Conservation (phyloP, 805 yeast species). For the Myxozyma sirexii region DNA sequence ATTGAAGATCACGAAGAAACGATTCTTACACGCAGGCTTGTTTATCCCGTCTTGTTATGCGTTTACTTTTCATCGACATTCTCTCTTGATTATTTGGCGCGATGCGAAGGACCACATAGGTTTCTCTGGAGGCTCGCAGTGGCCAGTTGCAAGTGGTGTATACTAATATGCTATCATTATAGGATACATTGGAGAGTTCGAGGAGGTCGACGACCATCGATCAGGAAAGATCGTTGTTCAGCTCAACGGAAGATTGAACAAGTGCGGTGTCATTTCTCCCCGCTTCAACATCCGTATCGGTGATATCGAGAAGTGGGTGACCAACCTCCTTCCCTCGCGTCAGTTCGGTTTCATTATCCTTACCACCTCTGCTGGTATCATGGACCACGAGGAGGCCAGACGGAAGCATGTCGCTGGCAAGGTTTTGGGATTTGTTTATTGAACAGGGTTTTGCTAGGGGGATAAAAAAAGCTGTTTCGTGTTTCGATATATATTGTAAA, state of each 20-base stretch:
- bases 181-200: conserved; percentile 95
- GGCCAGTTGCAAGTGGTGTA: not conserved
- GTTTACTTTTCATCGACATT: conserved; percentile 45
- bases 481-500: conserved; percentile 14
- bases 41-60: conserved; percentile 24
- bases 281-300: conserved; percentile 95
- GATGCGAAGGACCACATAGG: too few species aligned
- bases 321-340: conserved; percentile 97
- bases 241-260: conserved; percentile 97
- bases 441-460: conserved; percentile 38
- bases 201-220: conserved; percentile 98
- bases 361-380: conserved; percentile 98
- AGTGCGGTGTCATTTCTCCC: conserved; percentile 98
- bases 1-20: conserved; percentile 45
- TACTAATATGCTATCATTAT: not conserved
- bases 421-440: conserved; percentile 97
- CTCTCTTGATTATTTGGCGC: not conserved
- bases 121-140: too few species aligned
- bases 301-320: conserved; percentile 98
- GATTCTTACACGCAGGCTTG: conserved; percentile 45
- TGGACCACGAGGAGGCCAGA: conserved; percentile 99
- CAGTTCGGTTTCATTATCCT: conserved; percentile 97
- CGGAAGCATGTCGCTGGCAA: conserved; percentile 99
- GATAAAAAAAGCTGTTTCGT: conserved; percentile 3
- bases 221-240: conserved; percentile 96